A percentile compares a stretch with the other conserved stretches of the same genome.
phyloP scores from a whole-genome alignment of 345 rosid genomes.

The Lumnitzera littorea region DNA sequence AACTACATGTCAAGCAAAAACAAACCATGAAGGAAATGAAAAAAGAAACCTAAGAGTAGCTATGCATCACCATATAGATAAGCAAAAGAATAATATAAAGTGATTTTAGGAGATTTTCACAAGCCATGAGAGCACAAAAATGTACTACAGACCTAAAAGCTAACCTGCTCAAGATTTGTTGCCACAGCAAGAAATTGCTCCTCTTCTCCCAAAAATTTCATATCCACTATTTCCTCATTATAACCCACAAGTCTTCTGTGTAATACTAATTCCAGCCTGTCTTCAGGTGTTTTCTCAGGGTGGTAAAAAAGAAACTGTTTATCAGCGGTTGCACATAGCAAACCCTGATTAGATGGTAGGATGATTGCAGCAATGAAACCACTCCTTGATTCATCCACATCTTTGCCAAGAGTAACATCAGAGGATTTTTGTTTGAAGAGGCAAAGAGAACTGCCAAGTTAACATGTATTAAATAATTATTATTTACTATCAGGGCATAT shows the following conservation, averaged over 20 bases:
- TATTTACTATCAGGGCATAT: conserved; percentile 5
- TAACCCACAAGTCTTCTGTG: conserved; percentile 81
- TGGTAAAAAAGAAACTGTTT: conserved; percentile 75
- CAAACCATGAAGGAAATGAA: no score
- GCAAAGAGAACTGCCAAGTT: conserved; percentile 65
- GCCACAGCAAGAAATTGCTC: conserved; percentile 90
- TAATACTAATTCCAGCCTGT: conserved; percentile 30
- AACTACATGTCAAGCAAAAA: no score
- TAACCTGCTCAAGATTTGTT: conserved; percentile 88
- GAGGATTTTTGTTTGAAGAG: conserved; percentile 73
- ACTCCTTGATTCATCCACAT: conserved; percentile 48
- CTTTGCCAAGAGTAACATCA: conserved; percentile 56
- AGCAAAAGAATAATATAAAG: no score
- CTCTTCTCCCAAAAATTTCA: conserved; percentile 85
- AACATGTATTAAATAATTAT: conserved; percentile 14
- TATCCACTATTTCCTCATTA: conserved; percentile 88
- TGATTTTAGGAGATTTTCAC: no score
- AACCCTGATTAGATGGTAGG: conserved; percentile 67
- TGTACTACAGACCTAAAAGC: neutral
- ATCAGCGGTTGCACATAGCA: conserved; percentile 93
- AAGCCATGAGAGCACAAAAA: neutral
- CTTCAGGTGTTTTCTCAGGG: conserved; percentile 33
- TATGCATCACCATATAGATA: no score
- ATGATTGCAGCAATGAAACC: conserved; percentile 68
- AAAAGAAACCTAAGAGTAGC: no score